Percentiles rank a stretch among this genome's conserved stretches.
phyloP scores from a whole-genome alignment of 2,329 filamentous ascomycete genomes.

The Penicillium sp. region DNA sequence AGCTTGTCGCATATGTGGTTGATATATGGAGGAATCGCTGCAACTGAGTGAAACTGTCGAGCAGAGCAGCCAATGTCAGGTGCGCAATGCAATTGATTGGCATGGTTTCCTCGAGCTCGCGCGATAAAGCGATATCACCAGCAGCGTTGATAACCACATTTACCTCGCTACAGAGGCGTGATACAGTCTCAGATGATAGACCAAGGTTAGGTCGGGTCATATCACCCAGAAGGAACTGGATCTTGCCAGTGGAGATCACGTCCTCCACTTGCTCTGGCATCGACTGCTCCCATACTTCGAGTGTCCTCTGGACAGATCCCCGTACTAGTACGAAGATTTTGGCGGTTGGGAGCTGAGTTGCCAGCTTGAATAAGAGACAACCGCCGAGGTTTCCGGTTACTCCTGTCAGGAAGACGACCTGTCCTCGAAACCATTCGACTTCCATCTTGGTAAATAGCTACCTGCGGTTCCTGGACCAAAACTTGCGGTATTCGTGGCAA shows the following conservation, averaged over 20 bases:
- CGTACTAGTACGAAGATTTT: conserved; percentile 17
- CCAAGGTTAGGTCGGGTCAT: conserved; percentile 14
- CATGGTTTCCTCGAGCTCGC: conserved; percentile 11
- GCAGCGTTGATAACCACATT: conserved; percentile 20
- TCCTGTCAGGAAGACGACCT: conserved; percentile 19
- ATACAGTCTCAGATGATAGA: conserved; percentile 3
- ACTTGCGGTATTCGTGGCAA: background rate
- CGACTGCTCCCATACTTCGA: conserved; percentile 11
- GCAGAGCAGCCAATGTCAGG: conserved; percentile 1
- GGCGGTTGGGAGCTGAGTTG: conserved; percentile 15
- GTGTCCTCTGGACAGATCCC: conserved; percentile 7
- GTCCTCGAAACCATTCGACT: conserved; percentile 11
- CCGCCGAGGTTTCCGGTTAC: conserved; percentile 17
- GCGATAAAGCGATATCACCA: conserved; percentile 16
- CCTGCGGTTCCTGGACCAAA: too few species aligned
- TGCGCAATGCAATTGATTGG: conserved; percentile 15
- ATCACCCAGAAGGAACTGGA: conserved; percentile 19
- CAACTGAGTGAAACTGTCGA: conserved; percentile 6
- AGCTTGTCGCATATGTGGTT: conserved; percentile 11
- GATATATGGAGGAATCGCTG: conserved; percentile 16
- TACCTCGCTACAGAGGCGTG: conserved; percentile 9
- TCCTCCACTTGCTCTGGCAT: conserved; percentile 22
- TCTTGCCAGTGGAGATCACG: conserved; percentile 20
- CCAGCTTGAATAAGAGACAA: conserved; percentile 21
- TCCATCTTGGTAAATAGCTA: background rate